phyloP scores from a whole-genome alignment of 306 rosid genomes.

The Rosa persica region DNA sequence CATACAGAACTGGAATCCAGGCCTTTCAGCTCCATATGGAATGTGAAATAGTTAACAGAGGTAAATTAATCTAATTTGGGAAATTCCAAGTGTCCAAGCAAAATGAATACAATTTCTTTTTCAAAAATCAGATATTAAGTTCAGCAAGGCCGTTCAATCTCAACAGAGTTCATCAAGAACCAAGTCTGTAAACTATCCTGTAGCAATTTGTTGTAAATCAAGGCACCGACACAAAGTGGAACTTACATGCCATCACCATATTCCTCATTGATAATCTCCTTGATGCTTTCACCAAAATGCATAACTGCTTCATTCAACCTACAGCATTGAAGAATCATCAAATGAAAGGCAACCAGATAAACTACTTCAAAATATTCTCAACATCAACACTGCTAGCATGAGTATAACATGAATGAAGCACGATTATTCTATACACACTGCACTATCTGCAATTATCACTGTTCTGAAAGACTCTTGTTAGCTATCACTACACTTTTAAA shows the following conservation, averaged over 20 bases:
- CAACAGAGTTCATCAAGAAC: background rate
- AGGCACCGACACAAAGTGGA: conserved; percentile 16
- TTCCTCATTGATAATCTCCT: conserved; percentile 88
- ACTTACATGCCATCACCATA: conserved; percentile 99
- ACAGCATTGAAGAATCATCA: conserved; percentile 26
- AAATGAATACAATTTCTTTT: background rate
- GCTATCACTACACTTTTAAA: background rate
- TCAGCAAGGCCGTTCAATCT: background rate
- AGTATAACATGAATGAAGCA: background rate
- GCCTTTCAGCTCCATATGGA: background rate
- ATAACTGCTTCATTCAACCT: conserved; percentile 94
- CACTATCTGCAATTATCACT: too few species aligned
- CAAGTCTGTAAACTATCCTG: background rate
- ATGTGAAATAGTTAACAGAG: background rate
- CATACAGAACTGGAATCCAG: background rate
- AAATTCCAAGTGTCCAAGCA: background rate
- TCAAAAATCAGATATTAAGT: background rate
- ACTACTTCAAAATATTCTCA: background rate
- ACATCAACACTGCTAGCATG: background rate
- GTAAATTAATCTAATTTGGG: background rate
- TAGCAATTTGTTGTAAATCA: background rate
- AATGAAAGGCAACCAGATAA: conserved; percentile 1
- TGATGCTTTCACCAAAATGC: conserved; percentile 99
- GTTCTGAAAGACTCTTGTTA: background rate
- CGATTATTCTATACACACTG: background rate